Evolutionary conservation across 73 alveolate genomes (phyloP), one percentile per base, ranked within the genome.

Genomic region (Paramecium caudatum): DNA sequence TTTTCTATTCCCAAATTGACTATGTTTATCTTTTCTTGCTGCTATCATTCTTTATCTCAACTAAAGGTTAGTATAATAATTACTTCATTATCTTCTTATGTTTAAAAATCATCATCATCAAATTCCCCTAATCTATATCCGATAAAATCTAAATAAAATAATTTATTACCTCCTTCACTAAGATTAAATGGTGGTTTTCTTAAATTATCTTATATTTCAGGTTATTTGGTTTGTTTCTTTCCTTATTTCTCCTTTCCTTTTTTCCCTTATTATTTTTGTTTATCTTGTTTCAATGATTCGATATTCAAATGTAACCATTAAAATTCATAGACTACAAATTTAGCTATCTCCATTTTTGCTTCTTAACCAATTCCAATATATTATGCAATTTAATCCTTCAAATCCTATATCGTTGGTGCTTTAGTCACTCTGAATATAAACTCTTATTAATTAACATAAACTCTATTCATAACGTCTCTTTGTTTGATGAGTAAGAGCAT

Each of bases 61-160:
- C 83, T 65, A 62, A 65, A 65, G 12, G 3, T 65, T n/a, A 33
- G 6, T 30, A 65, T 32, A 3, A n/a, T 33, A 27, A 0, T 9
- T 74, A 74, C 88, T 43, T 74, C 88, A 10, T 74, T 9, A 74
- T 74, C 88, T 74, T 37, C 88, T 45, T 37, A 15, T 13, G 88
- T 74, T 74, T 74, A 27, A 68, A 74, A 74, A 15, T 74, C 88
- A 21, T 74, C 88, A 12, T 74, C 19, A 16, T 32, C 47, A 74
- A 41, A 25, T 8, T 41, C 15, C 2, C 88, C 88, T 41, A 74
- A 30, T 74, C 88, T 37, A 19, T 74, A 74, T 5, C 88, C 88
- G 43, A 74, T 74, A 45, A 74, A 74, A 43, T 74, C 83, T 65
- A 33, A 50, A 10, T 33, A 1, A 4, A n/a, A 62, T 27, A 3